Evolutionary conservation across 768 basidiomycete genomes (phyloP).

Genomic region (Termitomyces sp.): DNA sequence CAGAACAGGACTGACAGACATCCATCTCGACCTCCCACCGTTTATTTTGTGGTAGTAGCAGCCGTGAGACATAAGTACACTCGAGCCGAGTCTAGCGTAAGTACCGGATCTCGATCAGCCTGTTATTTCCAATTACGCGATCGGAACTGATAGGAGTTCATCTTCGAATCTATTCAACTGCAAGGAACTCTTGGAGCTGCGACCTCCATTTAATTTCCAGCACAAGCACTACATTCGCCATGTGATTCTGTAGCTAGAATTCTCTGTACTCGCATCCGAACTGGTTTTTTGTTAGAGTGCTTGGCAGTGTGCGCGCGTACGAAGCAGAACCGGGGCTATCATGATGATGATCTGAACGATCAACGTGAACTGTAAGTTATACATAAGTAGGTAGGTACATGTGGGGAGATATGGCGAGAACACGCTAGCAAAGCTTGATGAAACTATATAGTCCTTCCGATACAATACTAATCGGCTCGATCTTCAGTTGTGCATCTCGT

Average conservation of each 20-base stretch:
- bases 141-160: neutral
- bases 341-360: neutral
- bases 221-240: neutral
- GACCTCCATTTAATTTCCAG: neutral
- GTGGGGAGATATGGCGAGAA: neutral
- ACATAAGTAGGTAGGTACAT: neutral
- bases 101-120: conserved; percentile 6
- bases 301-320: neutral
- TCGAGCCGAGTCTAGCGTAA: neutral
- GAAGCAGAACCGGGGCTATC: neutral
- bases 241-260: neutral
- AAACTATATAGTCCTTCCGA: no score
- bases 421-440: no score
- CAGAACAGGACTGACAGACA: neutral
- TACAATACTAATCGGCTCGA: neutral
- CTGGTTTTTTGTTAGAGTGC: no score
- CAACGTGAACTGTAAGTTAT: no score
- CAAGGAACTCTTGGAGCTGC: neutral
- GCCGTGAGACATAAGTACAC: conserved; percentile 12
- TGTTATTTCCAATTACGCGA: neutral
- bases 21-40: no score
- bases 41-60: neutral
- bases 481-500: neutral
- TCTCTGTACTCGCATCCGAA: neutral
- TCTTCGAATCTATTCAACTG: neutral